A percentile compares a stretch with the other conserved stretches of the same genome.
These are phyloP conservation scores for Helicostylum pulchrum DNA, from an alignment of 192 early-diverging fungal genomes.

Conservation along the genomic window DNA sequence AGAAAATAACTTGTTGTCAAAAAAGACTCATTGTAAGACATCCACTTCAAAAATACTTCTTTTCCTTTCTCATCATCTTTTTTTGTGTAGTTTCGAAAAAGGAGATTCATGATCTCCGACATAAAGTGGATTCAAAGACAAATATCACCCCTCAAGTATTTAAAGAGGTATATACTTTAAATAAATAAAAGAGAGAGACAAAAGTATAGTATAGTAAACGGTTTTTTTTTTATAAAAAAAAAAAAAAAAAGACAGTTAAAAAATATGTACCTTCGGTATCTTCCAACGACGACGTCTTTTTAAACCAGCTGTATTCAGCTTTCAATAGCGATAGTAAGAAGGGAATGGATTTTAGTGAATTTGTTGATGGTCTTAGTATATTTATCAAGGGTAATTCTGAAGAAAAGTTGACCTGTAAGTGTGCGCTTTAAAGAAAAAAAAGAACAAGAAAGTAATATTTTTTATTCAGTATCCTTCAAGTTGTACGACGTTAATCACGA, in stretches of 20 bases:
- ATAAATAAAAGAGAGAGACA: not conserved
- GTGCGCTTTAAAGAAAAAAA: not conserved
- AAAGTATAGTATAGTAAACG: not conserved
- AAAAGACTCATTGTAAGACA: slow-evolving; percentile 46
- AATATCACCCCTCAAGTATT: slow-evolving; percentile 67
- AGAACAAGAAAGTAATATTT: not conserved
- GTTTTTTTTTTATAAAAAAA: not conserved
- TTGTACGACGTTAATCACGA: slow-evolving; percentile 78
- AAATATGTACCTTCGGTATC: slow-evolving; percentile 56
- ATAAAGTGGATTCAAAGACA: slow-evolving; percentile 40
- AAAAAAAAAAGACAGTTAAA: slow-evolving; percentile 41
- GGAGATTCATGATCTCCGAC: slow-evolving; percentile 42
- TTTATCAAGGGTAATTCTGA: slow-evolving; percentile 77
- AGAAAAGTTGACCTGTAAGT: slow-evolving; percentile 42
- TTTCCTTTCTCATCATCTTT: too few relatives aligned
- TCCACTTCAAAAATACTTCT: not conserved
- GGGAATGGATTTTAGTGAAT: slow-evolving; percentile 55
- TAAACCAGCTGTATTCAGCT: slow-evolving; percentile 73
- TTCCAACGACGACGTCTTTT: slow-evolving; percentile 63
- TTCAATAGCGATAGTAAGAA: slow-evolving; percentile 68
- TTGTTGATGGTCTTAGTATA: slow-evolving; percentile 60
- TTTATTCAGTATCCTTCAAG: slow-evolving; percentile 65
- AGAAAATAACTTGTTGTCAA: slow-evolving; percentile 36
- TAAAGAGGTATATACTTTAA: slow-evolving; percentile 47
- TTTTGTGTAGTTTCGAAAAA: slow-evolving; percentile 39